Conservation (phyloP, 805 yeast species). For the Yarrowia alimentaria region DNA sequence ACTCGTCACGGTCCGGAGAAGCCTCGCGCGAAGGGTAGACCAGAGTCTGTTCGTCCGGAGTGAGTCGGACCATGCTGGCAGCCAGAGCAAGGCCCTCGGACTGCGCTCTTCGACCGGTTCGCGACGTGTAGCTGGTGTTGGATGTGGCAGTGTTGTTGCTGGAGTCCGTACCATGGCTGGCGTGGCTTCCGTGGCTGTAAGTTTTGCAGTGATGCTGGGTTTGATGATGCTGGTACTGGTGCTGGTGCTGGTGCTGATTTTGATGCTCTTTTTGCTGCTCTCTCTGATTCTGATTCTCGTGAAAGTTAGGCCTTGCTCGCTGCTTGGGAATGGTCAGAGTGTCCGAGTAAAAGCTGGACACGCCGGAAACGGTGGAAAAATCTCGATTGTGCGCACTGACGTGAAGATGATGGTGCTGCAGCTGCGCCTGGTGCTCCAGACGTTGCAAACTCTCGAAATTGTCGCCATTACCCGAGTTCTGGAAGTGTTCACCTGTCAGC, state of each 20-base stretch:
- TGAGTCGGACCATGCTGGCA: conserved; percentile 10
- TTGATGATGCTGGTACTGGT: too few relatives aligned
- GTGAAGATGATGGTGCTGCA: conserved; percentile 1
- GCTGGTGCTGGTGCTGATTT: too few relatives aligned
- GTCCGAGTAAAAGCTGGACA: too few relatives aligned
- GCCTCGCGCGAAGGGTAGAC: conserved; percentile 15
- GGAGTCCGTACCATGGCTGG: too few relatives aligned
- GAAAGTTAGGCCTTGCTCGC: conserved; percentile 8
- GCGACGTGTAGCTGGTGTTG: too few relatives aligned
- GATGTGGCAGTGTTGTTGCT: too few relatives aligned
- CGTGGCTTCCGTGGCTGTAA: too few relatives aligned
- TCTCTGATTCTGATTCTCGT: too few relatives aligned
- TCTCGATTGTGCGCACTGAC: not conserved
- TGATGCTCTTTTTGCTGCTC: too few relatives aligned
- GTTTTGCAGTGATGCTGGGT: too few relatives aligned
- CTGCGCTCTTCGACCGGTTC: conserved; percentile 1
- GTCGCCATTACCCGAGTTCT: too few relatives aligned
- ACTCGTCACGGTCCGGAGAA: conserved; percentile 9
- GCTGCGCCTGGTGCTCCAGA: conserved; percentile 3
- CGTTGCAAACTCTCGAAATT: not conserved
- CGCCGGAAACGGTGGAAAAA: not conserved
- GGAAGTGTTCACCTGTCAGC: too few relatives aligned
- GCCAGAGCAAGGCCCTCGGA: conserved; percentile 18
- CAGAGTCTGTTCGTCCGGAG: conserved; percentile 1
- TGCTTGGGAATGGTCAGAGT: conserved; percentile 1